Evolutionary conservation across 2,329 filamentous ascomycete species (phyloP).

Genomic region (Cladosporium sp.): DNA sequence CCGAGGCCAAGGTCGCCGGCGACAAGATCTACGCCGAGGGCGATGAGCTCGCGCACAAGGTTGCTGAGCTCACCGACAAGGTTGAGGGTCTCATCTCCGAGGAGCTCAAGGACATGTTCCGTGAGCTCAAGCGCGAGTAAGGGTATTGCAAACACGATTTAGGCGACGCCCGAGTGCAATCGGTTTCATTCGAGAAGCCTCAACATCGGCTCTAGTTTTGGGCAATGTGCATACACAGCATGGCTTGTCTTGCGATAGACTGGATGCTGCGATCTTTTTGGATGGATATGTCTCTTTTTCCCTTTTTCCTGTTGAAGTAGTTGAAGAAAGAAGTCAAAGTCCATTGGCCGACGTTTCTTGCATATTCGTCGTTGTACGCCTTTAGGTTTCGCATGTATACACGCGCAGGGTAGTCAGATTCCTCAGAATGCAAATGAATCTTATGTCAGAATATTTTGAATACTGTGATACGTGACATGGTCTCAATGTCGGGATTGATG

Average conservation of each 20-base stretch:
- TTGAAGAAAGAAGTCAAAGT: no score
- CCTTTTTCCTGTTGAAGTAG: no score
- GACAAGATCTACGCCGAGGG: slow-evolving; percentile 27
- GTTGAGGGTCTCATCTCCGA: slow-evolving; percentile 45
- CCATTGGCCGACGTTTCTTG: no score
- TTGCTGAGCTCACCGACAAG: slow-evolving; percentile 41
- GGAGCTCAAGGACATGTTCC: slow-evolving; percentile 48
- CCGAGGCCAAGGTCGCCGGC: slow-evolving; percentile 45
- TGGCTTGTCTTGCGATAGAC: no score
- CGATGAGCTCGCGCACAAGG: slow-evolving; percentile 42
- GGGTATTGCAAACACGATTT: no score
- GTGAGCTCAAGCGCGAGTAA: slow-evolving; percentile 15
- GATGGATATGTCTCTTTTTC: no score
- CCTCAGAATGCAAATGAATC: not conserved
- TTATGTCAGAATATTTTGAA: not conserved
- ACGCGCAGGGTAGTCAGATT: not conserved
- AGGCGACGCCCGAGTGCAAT: no score
- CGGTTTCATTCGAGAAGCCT: not conserved
- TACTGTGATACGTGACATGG: no score
- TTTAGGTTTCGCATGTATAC: not conserved
- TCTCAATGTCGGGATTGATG: no score
- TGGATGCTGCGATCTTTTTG: no score
- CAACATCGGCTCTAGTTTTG: not conserved
- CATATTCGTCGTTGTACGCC: no score
- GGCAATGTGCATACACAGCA: not conserved